These are phyloP conservation scores for Ambrosiella cleistominuta DNA, from an alignment of 2,329 filamentous ascomycete species.

Conservation along the genomic window DNA sequence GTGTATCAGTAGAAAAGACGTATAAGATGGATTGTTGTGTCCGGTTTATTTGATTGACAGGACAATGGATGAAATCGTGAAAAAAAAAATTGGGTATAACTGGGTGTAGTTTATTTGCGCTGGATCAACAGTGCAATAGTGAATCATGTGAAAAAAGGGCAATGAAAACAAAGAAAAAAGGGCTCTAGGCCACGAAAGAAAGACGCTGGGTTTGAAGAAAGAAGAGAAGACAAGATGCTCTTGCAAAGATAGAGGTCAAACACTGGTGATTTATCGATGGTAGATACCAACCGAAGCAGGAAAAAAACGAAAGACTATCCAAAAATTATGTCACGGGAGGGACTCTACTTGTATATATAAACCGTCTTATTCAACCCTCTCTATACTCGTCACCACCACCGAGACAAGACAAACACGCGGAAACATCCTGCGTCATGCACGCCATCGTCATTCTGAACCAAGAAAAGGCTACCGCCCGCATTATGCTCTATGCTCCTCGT, in stretches of 20 bases:
- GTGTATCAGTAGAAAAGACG: too few species aligned
- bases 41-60: not conserved
- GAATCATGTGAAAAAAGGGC: not conserved
- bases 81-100: conserved; percentile 2
- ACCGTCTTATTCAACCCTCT: not conserved
- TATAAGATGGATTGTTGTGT: not conserved
- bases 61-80: not conserved
- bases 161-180: not conserved
- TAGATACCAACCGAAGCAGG: conserved; percentile 2
- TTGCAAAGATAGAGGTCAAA: not conserved
- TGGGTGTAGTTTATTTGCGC: not conserved
- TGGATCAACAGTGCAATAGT: not conserved
- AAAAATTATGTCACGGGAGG: not conserved
- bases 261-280: not conserved
- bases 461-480: not conserved
- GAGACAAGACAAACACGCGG: not conserved
- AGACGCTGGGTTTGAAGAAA: conserved; percentile 3
- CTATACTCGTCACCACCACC: not conserved
- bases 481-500: not conserved
- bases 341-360: not conserved
- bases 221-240: not conserved
- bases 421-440: not conserved
- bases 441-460: not conserved
- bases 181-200: not conserved
- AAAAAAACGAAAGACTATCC: conserved; percentile 1